Evolutionary conservation across 495 filamentous ascomycete species (phyloP), one percentile per base, ranked within the genome.

Genomic region (Platismatia glauca): DNA sequence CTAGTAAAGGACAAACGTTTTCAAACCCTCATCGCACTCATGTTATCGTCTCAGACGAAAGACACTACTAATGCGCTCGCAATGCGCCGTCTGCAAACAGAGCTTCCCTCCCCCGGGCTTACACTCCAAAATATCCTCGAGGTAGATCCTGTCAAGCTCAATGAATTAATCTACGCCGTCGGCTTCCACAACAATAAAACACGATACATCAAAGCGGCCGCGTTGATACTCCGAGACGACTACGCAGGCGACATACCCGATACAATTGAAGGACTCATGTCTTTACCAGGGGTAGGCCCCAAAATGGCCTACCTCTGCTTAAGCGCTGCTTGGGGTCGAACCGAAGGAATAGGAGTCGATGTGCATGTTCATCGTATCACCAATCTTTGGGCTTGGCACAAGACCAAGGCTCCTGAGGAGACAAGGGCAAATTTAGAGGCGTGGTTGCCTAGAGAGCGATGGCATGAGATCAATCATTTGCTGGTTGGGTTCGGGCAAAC

Each of bases 141-240:
- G 7, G 85, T 90, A 2, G 77, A 87, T 11, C 83, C 90, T 6
- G 77, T 75, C 27, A 73, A 75, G 12, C 80, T 98, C 56, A 92
- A 97, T 71, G 77, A 85, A 64, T 70, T 97, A 64, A 97, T 98
- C 64, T 77, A 79, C 64, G 84, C 84, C 57, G 88, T 97, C 44
- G 94, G 95, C 34, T 97, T 97, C 71, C 93, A 97, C 75, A 96
- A 96, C 69, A 95, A 91, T 74, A 96, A 97, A 75, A 95, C 95
- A 37, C 86, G 81, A 57, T 94, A 94, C 74, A 89, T 98, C 71
- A 90, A 95, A 70, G 76, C 84, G 27, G 76, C 88, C 0, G 93
- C 91, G 9, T 68, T 78, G 11, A 86, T 96, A 46, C 78, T 96
- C 3, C 78, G 82, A 13, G 87, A 95, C 61, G 61, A 84, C 31